These are phyloP conservation scores for Yamadazyma blattariae DNA, from an alignment of 1,139 yeast genomes.

Conservation along the genomic window DNA sequence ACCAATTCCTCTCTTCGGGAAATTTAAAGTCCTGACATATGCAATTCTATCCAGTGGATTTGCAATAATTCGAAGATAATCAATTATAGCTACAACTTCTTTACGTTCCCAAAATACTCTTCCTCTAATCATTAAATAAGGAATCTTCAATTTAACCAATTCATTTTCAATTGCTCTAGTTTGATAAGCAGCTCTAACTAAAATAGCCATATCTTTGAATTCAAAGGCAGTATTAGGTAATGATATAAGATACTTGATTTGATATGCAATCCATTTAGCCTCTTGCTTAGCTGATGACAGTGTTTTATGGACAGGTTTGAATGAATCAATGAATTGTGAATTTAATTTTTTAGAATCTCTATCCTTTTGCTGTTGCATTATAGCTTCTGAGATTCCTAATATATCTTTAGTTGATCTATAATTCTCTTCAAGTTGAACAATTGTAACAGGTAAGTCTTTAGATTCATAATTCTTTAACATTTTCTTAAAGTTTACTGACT, in stretches of 20 bases:
- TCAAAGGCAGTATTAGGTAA: conserved; percentile 34
- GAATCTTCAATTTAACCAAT: conserved; percentile 52
- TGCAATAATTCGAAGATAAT: conserved; percentile 59
- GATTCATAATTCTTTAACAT: conserved; percentile 50
- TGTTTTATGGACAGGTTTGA: conserved; percentile 47
- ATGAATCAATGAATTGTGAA: conserved; percentile 41
- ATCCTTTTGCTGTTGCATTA: conserved; percentile 61
- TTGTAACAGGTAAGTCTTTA: conserved; percentile 15
- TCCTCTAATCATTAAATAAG: conserved; percentile 69
- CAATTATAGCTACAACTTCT: conserved; percentile 63
- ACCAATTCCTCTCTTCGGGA: conserved; percentile 75
- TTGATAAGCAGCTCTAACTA: conserved; percentile 62
- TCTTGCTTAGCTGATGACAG: conserved; percentile 47
- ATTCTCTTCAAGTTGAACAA: conserved; percentile 58
- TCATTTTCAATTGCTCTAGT: conserved; percentile 62
- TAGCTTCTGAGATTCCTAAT: conserved; percentile 57
- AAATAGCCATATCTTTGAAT: conserved; percentile 63
- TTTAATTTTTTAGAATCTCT: conserved; percentile 43
- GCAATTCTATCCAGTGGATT: conserved; percentile 61
- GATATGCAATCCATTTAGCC: conserved; percentile 56
- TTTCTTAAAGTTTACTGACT: conserved; percentile 58
- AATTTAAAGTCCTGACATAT: conserved; percentile 51
- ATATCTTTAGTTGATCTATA: conserved; percentile 78
- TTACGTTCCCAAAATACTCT: conserved; percentile 75
- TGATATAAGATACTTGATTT: conserved; percentile 44